Percentiles rank a stretch among this genome's conserved stretches.
Evolutionary conservation across 768 basidiomycete genomes (phyloP).

Genomic region (Pholiota microspora): DNA sequence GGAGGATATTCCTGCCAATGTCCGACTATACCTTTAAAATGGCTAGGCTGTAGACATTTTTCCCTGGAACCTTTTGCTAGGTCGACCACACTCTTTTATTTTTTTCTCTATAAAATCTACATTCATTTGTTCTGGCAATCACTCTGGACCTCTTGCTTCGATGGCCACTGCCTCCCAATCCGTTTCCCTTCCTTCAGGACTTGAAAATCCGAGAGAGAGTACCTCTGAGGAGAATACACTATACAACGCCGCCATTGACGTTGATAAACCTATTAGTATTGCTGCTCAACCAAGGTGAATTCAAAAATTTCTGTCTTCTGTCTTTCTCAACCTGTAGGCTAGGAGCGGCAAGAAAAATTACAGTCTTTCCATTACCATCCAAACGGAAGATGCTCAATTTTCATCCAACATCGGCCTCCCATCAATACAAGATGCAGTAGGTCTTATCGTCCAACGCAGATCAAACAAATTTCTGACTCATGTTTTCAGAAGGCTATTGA

Average conservation of each 20-base stretch:
- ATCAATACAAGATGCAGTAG: not conserved
- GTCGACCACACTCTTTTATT: not conserved
- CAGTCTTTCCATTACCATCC: slow-evolving; percentile 9
- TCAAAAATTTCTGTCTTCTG: too few relatives aligned
- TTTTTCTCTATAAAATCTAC: not conserved
- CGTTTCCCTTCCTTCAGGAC: not conserved
- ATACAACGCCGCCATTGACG: too few relatives aligned
- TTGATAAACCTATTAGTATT: too few relatives aligned
- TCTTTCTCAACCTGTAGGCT: too few relatives aligned
- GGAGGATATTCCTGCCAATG: not conserved
- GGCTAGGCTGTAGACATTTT: not conserved
- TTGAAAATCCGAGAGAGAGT: not conserved
- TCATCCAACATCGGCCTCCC: not conserved
- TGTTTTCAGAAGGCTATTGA: not conserved
- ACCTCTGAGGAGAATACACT: not conserved
- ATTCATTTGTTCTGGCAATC: not conserved
- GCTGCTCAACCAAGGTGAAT: not conserved
- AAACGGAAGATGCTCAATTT: slow-evolving; percentile 1
- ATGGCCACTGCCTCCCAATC: not conserved
- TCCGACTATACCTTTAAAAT: not conserved
- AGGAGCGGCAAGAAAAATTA: slow-evolving; percentile 9
- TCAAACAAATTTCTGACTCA: not conserved
- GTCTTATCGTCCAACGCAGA: not conserved
- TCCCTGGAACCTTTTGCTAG: not conserved
- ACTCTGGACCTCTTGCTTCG: not conserved